Evolutionary conservation across 2,329 filamentous ascomycete genomes (phyloP), one percentile per base, ranked within the genome.

Genomic region (Colletotrichum sp.): DNA sequence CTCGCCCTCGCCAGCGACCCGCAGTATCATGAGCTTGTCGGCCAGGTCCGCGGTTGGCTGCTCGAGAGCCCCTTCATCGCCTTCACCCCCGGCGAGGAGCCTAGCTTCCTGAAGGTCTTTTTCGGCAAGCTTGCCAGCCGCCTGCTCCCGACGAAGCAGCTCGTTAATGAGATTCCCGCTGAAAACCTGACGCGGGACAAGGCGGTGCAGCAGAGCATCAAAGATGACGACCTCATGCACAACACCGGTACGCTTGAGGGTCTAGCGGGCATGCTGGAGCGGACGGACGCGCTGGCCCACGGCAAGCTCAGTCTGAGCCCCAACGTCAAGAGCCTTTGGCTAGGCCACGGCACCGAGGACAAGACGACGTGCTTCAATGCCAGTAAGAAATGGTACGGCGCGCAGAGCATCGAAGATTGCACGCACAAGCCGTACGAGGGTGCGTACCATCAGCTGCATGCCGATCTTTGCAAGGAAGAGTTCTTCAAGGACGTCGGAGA

Each of bases 231-330:
- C 66, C 87, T 98, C 69, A 92, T 93, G 84, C 96, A 98, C 85
- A 90, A 96, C 83, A 96, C 92, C 3, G 96, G 95, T 44, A 98
- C 96, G 8, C 88, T 98, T n/a, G 93, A 96, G 83, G 95, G 95
- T 1, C 83, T 98, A 39, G 90, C 94, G 1, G 93, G 91, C 0
- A 89, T 98, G 90, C 86, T 98, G 78, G 95, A 98, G 82, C 91
- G 96, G 30, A 93, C 93, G 2, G 86, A 86, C 7, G 88, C 88
- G 69, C 85, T 98, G 77, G 86, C 91, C 7, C 85, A 83, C 8
- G 94, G 93, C 4, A 88, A 86, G 67, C 84, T 92, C 34, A 85
- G 80, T 78, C 83, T 92, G 81, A 83, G 90, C 83, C 83, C 86
- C 28, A 83, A 86, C n/a, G 90, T 95, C 71, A 90, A 86, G 77